phyloP scores from a whole-genome alignment of 2,329 filamentous ascomycete species.

The Colletotrichum liriopes region DNA sequence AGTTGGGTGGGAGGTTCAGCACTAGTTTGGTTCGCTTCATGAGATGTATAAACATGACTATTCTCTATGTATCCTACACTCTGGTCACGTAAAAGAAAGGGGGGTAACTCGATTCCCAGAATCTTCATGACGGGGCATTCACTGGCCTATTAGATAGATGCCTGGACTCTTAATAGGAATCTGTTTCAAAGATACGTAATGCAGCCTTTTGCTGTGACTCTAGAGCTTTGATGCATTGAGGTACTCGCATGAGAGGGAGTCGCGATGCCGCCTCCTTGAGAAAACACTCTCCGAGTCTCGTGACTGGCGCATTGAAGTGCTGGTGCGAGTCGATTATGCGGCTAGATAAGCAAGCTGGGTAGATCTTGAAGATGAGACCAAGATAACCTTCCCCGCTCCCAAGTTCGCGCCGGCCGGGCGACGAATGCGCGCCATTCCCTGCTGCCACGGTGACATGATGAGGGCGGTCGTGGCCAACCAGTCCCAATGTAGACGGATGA shows the following conservation, averaged over 20 bases:
- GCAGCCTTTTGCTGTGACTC: neutral
- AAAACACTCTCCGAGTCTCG: neutral
- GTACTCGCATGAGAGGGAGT: neutral
- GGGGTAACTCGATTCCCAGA: neutral
- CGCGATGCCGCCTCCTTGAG: neutral
- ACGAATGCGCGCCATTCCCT: conserved; percentile 8
- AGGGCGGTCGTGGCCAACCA: conserved; percentile 3
- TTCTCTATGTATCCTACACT: conserved; percentile 14
- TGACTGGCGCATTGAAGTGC: neutral
- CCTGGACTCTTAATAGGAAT: neutral
- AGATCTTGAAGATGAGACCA: neutral
- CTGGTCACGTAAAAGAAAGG: neutral
- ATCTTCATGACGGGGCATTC: neutral
- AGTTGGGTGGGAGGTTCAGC: neutral
- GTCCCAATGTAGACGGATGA: conserved; percentile 19
- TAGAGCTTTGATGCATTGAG: neutral
- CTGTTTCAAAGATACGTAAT: neutral
- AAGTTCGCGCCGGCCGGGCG: neutral
- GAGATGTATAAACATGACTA: conserved; percentile 3
- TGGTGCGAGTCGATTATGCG: neutral
- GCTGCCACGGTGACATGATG: neutral
- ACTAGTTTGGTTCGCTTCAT: conserved; percentile 2
- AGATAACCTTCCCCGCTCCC: conserved; percentile 2
- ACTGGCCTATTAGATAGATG: neutral
- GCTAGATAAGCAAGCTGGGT: neutral